Conservation (phyloP, 257 asterid species). For the Lycium ferocissimum region DNA sequence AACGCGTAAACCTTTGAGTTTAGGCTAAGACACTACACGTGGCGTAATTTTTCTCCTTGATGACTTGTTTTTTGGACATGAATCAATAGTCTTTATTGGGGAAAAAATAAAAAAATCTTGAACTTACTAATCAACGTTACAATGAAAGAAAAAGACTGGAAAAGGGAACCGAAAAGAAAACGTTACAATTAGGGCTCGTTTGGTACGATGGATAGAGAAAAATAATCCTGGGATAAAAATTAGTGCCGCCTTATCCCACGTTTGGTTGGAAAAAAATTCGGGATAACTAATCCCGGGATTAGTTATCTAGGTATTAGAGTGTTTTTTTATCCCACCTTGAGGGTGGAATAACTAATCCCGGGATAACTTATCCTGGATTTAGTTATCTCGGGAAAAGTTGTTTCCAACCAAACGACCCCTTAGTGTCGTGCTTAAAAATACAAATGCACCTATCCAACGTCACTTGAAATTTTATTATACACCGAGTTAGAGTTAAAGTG, state of each 20-base stretch:
- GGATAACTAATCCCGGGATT: too few relatives aligned
- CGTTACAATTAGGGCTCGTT: neutral
- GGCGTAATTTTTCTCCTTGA: neutral
- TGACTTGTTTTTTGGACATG: conserved; percentile 3
- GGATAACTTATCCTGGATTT: too few relatives aligned
- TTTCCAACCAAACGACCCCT: too few relatives aligned
- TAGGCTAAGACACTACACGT: neutral
- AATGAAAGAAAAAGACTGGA: neutral
- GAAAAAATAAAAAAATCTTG: neutral
- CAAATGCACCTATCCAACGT: neutral
- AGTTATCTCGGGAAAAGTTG: too few relatives aligned
- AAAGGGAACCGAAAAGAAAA: neutral
- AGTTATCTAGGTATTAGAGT: too few relatives aligned
- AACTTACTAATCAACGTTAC: neutral
- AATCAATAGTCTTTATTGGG: neutral
- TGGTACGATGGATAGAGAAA: too few relatives aligned
- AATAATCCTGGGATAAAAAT: too few relatives aligned
- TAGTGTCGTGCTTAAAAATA: neutral
- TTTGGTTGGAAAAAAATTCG: too few relatives aligned
- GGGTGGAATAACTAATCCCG: too few relatives aligned
- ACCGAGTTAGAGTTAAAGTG: neutral
- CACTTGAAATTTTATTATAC: neutral
- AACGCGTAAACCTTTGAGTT: conserved; percentile 8
- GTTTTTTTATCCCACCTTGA: too few relatives aligned
- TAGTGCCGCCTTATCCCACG: too few relatives aligned